Evolutionary conservation across 1,139 yeast species (phyloP).

Genomic region (Yamadazyma mexicana): DNA sequence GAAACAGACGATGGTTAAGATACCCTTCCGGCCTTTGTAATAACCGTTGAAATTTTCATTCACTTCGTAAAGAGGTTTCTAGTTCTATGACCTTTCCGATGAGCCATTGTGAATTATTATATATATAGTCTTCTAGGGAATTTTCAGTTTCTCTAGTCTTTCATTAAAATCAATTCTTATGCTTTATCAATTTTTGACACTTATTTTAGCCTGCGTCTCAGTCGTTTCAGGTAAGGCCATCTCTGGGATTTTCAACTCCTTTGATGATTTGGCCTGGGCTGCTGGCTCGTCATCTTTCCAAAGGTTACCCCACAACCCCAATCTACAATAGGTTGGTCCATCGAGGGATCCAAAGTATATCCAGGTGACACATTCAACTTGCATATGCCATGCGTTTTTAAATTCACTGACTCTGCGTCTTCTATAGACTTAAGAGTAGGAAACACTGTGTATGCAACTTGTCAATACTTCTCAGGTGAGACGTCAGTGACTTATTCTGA

Average conservation of each 20-base stretch:
- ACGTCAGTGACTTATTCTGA: conserved; percentile 22
- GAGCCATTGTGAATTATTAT: too few species aligned
- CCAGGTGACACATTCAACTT: conserved; percentile 36
- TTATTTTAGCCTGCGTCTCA: background rate
- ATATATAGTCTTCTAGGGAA: background rate
- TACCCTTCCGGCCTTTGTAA: too few species aligned
- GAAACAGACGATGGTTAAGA: too few species aligned
- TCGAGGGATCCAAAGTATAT: conserved; percentile 18
- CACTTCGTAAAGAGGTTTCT: background rate
- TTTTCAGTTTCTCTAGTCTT: background rate
- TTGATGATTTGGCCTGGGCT: conserved; percentile 6
- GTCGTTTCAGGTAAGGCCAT: conserved; percentile 6
- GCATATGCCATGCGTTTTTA: conserved; percentile 31
- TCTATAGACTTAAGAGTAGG: conserved; percentile 20
- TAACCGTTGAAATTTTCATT: background rate
- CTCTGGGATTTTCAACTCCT: conserved; percentile 9
- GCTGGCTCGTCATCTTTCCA: conserved; percentile 1
- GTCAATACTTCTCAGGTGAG: conserved; percentile 25
- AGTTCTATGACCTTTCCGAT: too few species aligned
- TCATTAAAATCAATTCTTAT: background rate
- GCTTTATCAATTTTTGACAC: background rate
- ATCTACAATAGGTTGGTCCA: conserved; percentile 24
- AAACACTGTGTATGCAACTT: conserved; percentile 24
- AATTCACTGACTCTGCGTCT: conserved; percentile 22
- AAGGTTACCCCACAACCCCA: conserved; percentile 14